phyloP scores from a whole-genome alignment of 805 yeast species.

The Suhomyces sp. region DNA sequence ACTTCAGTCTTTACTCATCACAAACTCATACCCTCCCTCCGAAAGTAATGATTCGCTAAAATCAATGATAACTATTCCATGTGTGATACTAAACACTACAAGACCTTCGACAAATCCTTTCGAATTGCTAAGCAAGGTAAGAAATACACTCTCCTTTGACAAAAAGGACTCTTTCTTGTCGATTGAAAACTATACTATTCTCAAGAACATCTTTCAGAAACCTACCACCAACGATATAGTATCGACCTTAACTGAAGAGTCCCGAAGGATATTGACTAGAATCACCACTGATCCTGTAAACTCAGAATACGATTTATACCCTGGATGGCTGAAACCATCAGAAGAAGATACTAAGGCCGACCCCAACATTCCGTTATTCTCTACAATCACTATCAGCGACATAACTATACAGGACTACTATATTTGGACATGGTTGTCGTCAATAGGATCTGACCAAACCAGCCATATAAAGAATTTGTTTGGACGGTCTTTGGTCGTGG shows the following conservation, averaged over 20 bases:
- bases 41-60: slow-evolving; percentile 30
- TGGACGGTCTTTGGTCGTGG: slow-evolving; percentile 80
- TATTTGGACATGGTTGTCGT: slow-evolving; percentile 88
- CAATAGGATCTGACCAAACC: slow-evolving; percentile 72
- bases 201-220: slow-evolving; percentile 67
- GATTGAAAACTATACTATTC: slow-evolving; percentile 71
- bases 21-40: slow-evolving; percentile 75
- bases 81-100: slow-evolving; percentile 59
- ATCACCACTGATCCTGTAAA: slow-evolving; percentile 34
- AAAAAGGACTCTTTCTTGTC: slow-evolving; percentile 68
- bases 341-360: slow-evolving; percentile 15
- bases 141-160: slow-evolving; percentile 60
- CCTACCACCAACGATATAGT: slow-evolving; percentile 53
- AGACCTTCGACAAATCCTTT: slow-evolving; percentile 46
- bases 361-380: slow-evolving; percentile 37
- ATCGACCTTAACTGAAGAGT: slow-evolving; percentile 68
- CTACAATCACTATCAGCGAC: slow-evolving; percentile 45
- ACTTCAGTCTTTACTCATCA: slow-evolving; percentile 60
- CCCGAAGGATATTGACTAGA: slow-evolving; percentile 53
- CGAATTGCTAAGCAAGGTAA: slow-evolving; percentile 53
- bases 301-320: slow-evolving; percentile 36
- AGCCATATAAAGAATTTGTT: slow-evolving; percentile 60
- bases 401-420: slow-evolving; percentile 82
- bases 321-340: slow-evolving; percentile 33
- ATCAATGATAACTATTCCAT: slow-evolving; percentile 53